Conservation (phyloP, 108 stramenopile genomes). For the Skeletonema marinoi region DNA sequence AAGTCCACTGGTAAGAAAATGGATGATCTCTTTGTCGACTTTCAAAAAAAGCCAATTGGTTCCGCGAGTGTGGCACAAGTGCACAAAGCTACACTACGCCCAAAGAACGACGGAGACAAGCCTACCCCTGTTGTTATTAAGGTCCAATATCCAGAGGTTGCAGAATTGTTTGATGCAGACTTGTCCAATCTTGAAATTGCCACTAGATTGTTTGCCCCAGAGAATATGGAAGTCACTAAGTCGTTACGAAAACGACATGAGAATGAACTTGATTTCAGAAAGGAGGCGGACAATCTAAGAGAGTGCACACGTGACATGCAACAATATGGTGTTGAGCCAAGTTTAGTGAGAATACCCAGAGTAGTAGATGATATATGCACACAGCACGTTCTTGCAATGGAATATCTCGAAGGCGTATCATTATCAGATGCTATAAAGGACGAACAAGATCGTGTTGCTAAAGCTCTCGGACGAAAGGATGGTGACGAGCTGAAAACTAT, state of each 20-base stretch:
- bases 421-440: slow-evolving; percentile 63
- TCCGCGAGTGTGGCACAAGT: slow-evolving; percentile 75
- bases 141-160: slow-evolving; percentile 81
- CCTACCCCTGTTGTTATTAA: slow-evolving; percentile 64
- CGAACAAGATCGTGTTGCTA: slow-evolving; percentile 49
- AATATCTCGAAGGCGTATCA: slow-evolving; percentile 74
- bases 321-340: slow-evolving; percentile 49
- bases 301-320: slow-evolving; percentile 63
- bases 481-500: slow-evolving; percentile 35
- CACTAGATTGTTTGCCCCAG: slow-evolving; percentile 62
- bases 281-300: slow-evolving; percentile 75
- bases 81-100: slow-evolving; percentile 56
- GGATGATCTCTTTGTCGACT: slow-evolving; percentile 62
- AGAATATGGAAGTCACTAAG: slow-evolving; percentile 59
- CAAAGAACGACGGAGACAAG: slow-evolving; percentile 3
- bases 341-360: slow-evolving; percentile 65
- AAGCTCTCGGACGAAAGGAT: slow-evolving; percentile 45
- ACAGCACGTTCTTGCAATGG: slow-evolving; percentile 78
- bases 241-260: slow-evolving; percentile 59
- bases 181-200: slow-evolving; percentile 75
- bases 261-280: slow-evolving; percentile 69
- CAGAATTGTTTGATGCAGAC: slow-evolving; percentile 77
- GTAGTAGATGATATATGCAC: slow-evolving; percentile 63
- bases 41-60: slow-evolving; percentile 70
- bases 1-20: slow-evolving; percentile 46